Evolutionary conservation across 176 grass and related monocot genomes (phyloP).

Genomic region (Alloteropsis semialata): DNA sequence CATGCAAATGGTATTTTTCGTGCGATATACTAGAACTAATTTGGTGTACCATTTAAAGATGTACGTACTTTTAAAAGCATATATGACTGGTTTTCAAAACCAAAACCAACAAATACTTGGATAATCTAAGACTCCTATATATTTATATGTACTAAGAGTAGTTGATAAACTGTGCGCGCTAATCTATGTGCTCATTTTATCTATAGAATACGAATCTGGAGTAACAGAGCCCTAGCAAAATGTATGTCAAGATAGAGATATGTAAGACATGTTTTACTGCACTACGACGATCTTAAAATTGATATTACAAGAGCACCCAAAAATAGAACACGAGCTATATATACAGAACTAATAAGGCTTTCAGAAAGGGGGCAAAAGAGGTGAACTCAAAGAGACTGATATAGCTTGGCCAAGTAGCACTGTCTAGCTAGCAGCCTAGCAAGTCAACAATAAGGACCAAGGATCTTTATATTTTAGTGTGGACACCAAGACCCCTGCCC

Average conservation of each 20-base stretch:
- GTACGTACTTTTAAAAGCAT: not conserved
- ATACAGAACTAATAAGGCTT: not conserved
- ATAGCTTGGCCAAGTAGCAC: too few species aligned
- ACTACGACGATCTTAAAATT: not conserved
- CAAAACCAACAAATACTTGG: not conserved
- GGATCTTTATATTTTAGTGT: too few species aligned
- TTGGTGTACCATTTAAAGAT: too few species aligned
- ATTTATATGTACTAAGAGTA: not conserved
- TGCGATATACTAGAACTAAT: too few species aligned
- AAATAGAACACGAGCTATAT: not conserved
- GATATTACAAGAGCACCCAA: not conserved
- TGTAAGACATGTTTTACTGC: not conserved
- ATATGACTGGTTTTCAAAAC: not conserved
- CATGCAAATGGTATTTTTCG: constrained; percentile 1
- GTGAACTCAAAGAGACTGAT: too few species aligned
- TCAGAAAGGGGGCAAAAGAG: too few species aligned
- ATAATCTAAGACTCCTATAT: not conserved
- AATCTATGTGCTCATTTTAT: too few species aligned
- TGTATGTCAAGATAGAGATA: not conserved
- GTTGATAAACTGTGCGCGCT: too few species aligned
- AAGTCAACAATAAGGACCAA: too few species aligned
- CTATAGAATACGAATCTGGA: too few species aligned
- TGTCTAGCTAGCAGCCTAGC: not conserved
- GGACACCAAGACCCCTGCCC: too few species aligned
- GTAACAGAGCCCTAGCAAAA: too few species aligned